Percentiles rank a stretch among this genome's conserved stretches.
phyloP scores from a whole-genome alignment of 495 filamentous ascomycete genomes.

The Venustampulla echinocandica region DNA sequence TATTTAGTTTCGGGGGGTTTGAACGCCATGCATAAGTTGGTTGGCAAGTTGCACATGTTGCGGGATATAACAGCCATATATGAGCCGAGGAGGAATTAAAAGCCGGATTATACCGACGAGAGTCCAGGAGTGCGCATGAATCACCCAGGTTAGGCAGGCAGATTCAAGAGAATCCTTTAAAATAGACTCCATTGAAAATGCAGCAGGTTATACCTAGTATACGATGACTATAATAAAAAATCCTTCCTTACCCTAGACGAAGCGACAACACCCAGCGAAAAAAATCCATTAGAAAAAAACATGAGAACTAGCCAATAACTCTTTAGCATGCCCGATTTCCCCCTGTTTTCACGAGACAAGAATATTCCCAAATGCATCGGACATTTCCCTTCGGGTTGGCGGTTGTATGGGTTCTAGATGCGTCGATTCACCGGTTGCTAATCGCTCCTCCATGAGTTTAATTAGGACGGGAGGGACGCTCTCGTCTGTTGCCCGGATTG shows the following conservation, averaged over 20 bases:
- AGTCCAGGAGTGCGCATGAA: too few relatives aligned
- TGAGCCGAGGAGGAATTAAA: too few relatives aligned
- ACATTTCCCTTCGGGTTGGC: slow-evolving; percentile 19
- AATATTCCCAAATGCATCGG: slow-evolving; percentile 22
- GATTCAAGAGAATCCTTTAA: too few relatives aligned
- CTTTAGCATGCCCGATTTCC: background rate
- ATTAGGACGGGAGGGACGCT: slow-evolving; percentile 68
- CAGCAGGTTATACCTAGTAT: too few relatives aligned
- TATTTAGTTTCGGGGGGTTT: too few relatives aligned
- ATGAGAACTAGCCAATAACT: background rate
- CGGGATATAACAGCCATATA: too few relatives aligned
- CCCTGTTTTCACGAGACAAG: slow-evolving; percentile 16
- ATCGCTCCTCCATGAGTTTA: slow-evolving; percentile 76
- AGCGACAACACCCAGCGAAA: background rate
- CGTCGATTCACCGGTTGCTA: slow-evolving; percentile 45
- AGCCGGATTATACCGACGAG: too few relatives aligned
- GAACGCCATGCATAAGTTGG: too few relatives aligned
- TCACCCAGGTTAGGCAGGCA: too few relatives aligned
- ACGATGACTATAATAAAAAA: background rate
- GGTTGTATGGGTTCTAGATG: slow-evolving; percentile 20
- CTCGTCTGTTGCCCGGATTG: slow-evolving; percentile 91
- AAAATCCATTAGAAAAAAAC: slow-evolving; percentile 12
- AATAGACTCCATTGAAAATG: too few relatives aligned
- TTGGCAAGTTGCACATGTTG: too few relatives aligned
- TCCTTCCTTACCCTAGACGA: background rate